Percentiles rank a stretch among this genome's conserved stretches.
Evolutionary conservation across 352 stramenopile genomes (phyloP).

Genomic region (Phytophthora citricola): DNA sequence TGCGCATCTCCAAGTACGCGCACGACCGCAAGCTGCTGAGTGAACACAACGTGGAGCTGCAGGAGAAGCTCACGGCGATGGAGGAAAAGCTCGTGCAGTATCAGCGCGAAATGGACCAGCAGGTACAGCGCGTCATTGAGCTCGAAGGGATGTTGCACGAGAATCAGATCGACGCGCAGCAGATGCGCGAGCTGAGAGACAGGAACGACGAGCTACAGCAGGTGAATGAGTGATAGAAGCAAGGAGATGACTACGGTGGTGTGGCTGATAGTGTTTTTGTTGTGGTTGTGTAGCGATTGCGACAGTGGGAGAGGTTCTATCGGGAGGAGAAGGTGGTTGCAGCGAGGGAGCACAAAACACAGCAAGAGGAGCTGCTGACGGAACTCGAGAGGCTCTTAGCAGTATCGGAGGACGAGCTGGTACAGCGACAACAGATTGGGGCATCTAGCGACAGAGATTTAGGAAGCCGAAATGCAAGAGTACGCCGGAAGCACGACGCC

Average conservation of each 20-base stretch:
- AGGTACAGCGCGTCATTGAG: conserved; percentile 66
- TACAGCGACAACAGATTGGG: conserved; percentile 15
- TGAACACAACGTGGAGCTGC: conserved; percentile 84
- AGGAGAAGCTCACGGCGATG: conserved; percentile 57
- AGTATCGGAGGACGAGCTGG: conserved; percentile 41
- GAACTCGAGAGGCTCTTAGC: conserved; percentile 55
- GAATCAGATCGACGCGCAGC: conserved; percentile 45
- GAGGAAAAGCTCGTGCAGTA: conserved; percentile 55
- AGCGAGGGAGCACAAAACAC: conserved; percentile 37
- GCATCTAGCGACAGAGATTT: conserved; percentile 7
- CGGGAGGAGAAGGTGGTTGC: conserved; percentile 48
- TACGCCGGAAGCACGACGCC: conserved; percentile 17
- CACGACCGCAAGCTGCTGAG: conserved; percentile 81
- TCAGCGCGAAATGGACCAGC: conserved; percentile 62
- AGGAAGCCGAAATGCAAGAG: conserved; percentile 23
- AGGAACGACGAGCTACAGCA: conserved; percentile 54
- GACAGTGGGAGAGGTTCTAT: conserved; percentile 69
- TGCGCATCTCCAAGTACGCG: conserved; percentile 80
- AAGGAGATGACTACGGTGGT: not conserved
- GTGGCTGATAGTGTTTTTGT: conserved; percentile 5
- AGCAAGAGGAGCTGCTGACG: conserved; percentile 65
- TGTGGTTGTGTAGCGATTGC: conserved; percentile 45
- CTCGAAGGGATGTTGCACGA: conserved; percentile 65
- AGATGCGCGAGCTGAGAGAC: conserved; percentile 42
- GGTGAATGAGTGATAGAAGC: conserved; percentile 22